Percentiles rank a stretch among this genome's conserved stretches.
Evolutionary conservation across 352 stramenopile genomes (phyloP).

Genomic region (Phytopythium vexans): DNA sequence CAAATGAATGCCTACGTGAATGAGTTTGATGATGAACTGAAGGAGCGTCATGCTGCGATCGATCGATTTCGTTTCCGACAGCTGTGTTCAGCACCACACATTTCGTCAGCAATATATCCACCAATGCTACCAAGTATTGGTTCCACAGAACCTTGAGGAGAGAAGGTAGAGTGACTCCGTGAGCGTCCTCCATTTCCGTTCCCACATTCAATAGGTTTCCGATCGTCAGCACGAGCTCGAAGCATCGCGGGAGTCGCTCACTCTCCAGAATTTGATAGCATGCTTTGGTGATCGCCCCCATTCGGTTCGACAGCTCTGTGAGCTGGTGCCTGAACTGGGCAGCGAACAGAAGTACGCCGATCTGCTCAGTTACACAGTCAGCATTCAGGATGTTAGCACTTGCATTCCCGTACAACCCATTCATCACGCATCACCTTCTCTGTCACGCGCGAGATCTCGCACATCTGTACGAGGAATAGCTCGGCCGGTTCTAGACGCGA

Average conservation of each 20-base stretch:
- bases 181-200: constrained; percentile 62
- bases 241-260: constrained; percentile 67
- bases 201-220: constrained; percentile 76
- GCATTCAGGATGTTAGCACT: neutral
- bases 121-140: too few relatives aligned
- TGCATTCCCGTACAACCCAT: neutral
- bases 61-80: constrained; percentile 82
- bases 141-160: constrained; percentile 55
- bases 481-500: constrained; percentile 50
- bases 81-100: constrained; percentile 10
- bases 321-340: constrained; percentile 62
- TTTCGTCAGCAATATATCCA: too few relatives aligned
- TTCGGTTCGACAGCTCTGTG: constrained; percentile 38
- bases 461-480: constrained; percentile 73
- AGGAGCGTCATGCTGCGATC: constrained; percentile 70
- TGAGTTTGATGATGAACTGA: constrained; percentile 77
- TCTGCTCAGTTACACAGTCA: constrained; percentile 24
- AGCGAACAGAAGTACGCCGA: constrained; percentile 64
- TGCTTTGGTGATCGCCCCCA: constrained; percentile 48
- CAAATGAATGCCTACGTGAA: constrained; percentile 43
- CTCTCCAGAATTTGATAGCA: constrained; percentile 67
- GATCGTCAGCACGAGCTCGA: constrained; percentile 72
- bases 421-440: constrained; percentile 46
- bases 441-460: constrained; percentile 54
- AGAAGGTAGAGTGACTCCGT: constrained; percentile 66